These are phyloP conservation scores for Aspergillus brunneoviolaceus DNA, from an alignment of 2,329 filamentous ascomycete genomes.

Conservation along the genomic window DNA sequence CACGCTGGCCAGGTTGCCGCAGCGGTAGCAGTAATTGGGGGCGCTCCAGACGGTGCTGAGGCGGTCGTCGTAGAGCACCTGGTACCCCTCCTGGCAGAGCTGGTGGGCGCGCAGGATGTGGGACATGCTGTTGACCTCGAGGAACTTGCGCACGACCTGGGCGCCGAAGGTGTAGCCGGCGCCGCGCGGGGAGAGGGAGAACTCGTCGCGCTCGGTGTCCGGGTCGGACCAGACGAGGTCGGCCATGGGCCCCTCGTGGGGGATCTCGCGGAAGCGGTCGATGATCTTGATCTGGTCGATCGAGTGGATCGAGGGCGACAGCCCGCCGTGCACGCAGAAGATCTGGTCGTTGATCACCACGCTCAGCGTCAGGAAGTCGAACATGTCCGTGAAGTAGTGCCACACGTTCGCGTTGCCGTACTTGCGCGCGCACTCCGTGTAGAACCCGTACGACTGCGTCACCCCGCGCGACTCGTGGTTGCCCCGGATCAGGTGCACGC, in stretches of 20 bases:
- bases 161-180: slow-evolving; percentile 97
- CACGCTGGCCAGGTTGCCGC: slow-evolving; percentile 95
- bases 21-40: slow-evolving; percentile 92
- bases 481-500: slow-evolving; percentile 92
- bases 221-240: slow-evolving; percentile 98
- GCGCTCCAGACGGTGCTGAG: slow-evolving; percentile 98
- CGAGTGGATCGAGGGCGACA: slow-evolving; percentile 89
- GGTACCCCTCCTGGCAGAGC: slow-evolving; percentile 95
- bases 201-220: slow-evolving; percentile 95
- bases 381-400: slow-evolving; percentile 99
- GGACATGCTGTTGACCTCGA: slow-evolving; percentile 95
- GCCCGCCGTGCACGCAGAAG: slow-evolving; percentile 94
- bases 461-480: slow-evolving; percentile 98
- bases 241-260: slow-evolving; percentile 99
- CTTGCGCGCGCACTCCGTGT: slow-evolving; percentile 95
- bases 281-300: slow-evolving; percentile 99
- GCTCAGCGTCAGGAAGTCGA: slow-evolving; percentile 93
- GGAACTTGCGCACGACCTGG: slow-evolving; percentile 96
- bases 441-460: slow-evolving; percentile 98
- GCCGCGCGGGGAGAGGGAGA: slow-evolving; percentile 86
- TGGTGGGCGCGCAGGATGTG: slow-evolving; percentile 98
- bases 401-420: slow-evolving; percentile 98
- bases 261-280: slow-evolving; percentile 96
- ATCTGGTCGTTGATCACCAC: slow-evolving; percentile 99
- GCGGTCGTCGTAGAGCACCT: slow-evolving; percentile 91